Conservation (phyloP, 2,329 filamentous ascomycete species). For the Xylaria arbuscula region DNA sequence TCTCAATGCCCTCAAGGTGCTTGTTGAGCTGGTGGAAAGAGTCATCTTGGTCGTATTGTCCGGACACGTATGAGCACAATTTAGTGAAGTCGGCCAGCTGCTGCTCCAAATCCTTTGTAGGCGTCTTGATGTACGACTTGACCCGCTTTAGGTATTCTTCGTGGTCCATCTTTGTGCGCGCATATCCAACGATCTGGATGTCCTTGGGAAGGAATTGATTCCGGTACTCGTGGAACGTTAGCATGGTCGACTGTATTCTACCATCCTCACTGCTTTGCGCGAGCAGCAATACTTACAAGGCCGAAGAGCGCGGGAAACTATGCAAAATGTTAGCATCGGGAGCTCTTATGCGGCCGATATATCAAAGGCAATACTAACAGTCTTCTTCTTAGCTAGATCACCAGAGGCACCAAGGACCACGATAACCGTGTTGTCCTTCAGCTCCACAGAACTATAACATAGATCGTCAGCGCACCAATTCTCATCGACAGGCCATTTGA, state of each 20-base stretch:
- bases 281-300: slow-evolving; percentile 73
- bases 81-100: slow-evolving; percentile 90
- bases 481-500: neutral
- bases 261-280: slow-evolving; percentile 11
- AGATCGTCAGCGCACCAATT: slow-evolving; percentile 51
- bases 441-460: slow-evolving; percentile 79
- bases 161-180: slow-evolving; percentile 98
- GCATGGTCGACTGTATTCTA: slow-evolving; percentile 22
- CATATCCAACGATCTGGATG: slow-evolving; percentile 98
- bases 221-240: slow-evolving; percentile 74
- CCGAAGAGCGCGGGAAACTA: slow-evolving; percentile 98
- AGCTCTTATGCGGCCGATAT: slow-evolving; percentile 29
- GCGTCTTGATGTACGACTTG: slow-evolving; percentile 98
- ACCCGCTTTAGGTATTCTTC: slow-evolving; percentile 94
- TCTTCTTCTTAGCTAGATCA: slow-evolving; percentile 99
- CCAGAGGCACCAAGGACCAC: slow-evolving; percentile 96
- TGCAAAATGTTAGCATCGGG: slow-evolving; percentile 18
- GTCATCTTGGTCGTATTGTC: slow-evolving; percentile 97
- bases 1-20: slow-evolving; percentile 87
- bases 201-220: slow-evolving; percentile 99
- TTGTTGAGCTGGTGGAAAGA: slow-evolving; percentile 87
- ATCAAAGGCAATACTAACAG: slow-evolving; percentile 65
- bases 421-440: slow-evolving; percentile 98
- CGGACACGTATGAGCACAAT: slow-evolving; percentile 93
- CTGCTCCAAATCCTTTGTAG: slow-evolving; percentile 96